Evolutionary conservation across 129 eudicot species (phyloP).

Genomic region (Chrysanthemum makinoi): DNA sequence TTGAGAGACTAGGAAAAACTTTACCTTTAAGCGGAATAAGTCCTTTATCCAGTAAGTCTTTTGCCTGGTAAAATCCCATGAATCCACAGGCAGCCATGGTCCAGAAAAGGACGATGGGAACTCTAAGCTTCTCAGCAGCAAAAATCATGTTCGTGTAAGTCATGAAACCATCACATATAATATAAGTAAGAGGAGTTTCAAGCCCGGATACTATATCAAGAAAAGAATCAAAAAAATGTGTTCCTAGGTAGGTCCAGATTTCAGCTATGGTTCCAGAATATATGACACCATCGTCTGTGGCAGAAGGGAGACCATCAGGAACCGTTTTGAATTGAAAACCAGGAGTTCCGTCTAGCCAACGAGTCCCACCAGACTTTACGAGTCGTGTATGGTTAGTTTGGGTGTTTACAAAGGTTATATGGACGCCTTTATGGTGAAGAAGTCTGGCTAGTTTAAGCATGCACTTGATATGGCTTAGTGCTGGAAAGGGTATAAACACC

Average conservation of each 20-base stretch:
- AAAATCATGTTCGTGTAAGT: conserved; percentile 14
- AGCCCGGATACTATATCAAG: conserved; percentile 14
- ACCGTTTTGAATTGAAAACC: conserved; percentile 25
- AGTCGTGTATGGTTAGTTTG: conserved; percentile 23
- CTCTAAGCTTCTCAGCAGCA: conserved; percentile 27
- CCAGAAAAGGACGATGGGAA: conserved; percentile 26
- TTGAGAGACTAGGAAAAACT: not conserved
- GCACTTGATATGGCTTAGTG: conserved; percentile 31
- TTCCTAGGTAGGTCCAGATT: not conserved
- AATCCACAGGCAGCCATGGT: conserved; percentile 29
- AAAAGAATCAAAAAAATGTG: conserved; percentile 7
- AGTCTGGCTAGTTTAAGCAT: conserved; percentile 32
- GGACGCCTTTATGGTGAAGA: conserved; percentile 21
- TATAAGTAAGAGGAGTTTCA: conserved; percentile 27
- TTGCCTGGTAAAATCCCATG: conserved; percentile 20
- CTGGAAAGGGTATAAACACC: conserved; percentile 27
- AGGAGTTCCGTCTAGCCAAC: not conserved
- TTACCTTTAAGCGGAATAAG: conserved; percentile 18
- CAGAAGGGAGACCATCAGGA: conserved; percentile 23
- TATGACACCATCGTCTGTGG: not conserved
- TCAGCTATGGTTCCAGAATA: not conserved
- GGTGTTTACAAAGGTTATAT: conserved; percentile 30
- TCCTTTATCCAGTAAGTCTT: conserved; percentile 12
- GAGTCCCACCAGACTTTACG: not conserved
- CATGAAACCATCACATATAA: conserved; percentile 30